A percentile compares a stretch with the other conserved stretches of the same genome.
These are phyloP conservation scores for Falciphora oryzae DNA, from an alignment of 2,329 filamentous ascomycete species.

Conservation along the genomic window DNA sequence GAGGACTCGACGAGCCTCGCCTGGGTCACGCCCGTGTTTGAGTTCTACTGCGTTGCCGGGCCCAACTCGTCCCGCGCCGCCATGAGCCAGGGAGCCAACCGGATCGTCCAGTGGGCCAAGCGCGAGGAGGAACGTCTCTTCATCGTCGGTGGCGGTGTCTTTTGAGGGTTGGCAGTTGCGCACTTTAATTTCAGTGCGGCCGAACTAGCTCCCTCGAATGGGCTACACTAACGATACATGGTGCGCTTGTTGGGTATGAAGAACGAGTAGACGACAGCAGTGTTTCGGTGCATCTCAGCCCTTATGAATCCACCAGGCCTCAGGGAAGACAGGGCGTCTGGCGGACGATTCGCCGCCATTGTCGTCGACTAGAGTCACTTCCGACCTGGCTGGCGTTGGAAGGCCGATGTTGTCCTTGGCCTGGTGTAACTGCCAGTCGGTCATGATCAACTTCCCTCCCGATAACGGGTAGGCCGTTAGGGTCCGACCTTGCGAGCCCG, in stretches of 20 bases:
- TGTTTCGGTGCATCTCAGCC: not conserved
- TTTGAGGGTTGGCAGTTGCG: constrained; percentile 32
- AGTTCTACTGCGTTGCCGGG: constrained; percentile 91
- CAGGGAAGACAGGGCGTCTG: not conserved
- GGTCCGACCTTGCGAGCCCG: not conserved
- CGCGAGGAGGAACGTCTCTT: constrained; percentile 91
- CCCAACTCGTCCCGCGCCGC: constrained; percentile 58
- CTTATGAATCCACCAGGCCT: not conserved
- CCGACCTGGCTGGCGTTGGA: not conserved
- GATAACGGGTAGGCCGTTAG: not conserved
- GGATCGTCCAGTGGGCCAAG: constrained; percentile 85
- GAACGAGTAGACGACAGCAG: not conserved
- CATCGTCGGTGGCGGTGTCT: constrained; percentile 95
- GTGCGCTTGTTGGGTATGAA: not conserved
- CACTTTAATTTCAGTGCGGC: not conserved
- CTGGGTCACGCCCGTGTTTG: constrained; percentile 87
- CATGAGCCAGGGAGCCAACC: constrained; percentile 80
- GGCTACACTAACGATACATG: not conserved
- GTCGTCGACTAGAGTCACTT: not conserved
- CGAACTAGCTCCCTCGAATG: not conserved
- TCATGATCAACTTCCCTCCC: not conserved
- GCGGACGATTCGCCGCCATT: not conserved
- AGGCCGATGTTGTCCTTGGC: not conserved
- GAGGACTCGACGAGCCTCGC: constrained; percentile 75
- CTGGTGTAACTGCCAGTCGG: not conserved